These are phyloP conservation scores for Medicago ruthenica DNA, from an alignment of 306 rosid species.

Conservation along the genomic window DNA sequence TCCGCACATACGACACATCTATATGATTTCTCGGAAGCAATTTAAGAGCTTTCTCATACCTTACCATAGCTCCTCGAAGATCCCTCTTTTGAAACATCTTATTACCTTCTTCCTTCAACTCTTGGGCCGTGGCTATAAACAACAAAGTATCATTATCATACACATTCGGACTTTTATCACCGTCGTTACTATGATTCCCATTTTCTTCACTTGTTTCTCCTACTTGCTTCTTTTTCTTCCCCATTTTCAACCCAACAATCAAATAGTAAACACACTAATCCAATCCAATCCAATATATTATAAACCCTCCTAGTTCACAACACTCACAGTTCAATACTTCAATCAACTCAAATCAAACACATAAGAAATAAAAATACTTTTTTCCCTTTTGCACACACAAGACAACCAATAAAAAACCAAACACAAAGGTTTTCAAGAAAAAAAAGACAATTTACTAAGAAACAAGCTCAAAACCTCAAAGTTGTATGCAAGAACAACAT, in stretches of 20 bases:
- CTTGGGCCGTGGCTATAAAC: slow-evolving; percentile 71
- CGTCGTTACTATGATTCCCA: slow-evolving; percentile 41
- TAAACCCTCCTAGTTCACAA: slow-evolving; percentile 39
- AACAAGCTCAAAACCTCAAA: neutral
- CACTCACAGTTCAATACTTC: slow-evolving; percentile 38
- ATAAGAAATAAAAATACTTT: no score
- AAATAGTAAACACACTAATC: slow-evolving; percentile 39
- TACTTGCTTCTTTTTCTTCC: slow-evolving; percentile 69
- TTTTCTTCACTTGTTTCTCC: slow-evolving; percentile 55
- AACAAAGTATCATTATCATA: slow-evolving; percentile 64
- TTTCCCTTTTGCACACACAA: slow-evolving; percentile 28
- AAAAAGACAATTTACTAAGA: neutral
- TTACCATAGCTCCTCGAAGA: slow-evolving; percentile 74
- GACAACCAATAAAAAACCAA: slow-evolving; percentile 37
- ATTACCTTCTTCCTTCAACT: slow-evolving; percentile 88
- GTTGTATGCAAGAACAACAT: neutral
- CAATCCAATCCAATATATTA: slow-evolving; percentile 16
- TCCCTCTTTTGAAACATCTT: slow-evolving; percentile 83
- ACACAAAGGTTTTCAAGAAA: neutral
- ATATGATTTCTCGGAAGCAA: slow-evolving; percentile 80
- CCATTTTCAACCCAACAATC: slow-evolving; percentile 64
- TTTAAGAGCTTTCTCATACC: slow-evolving; percentile 82
- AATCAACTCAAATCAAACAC: slow-evolving; percentile 17
- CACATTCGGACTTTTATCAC: slow-evolving; percentile 50
- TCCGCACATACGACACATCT: slow-evolving; percentile 82